These are phyloP conservation scores for Echites panduratus DNA, from an alignment of 257 asterid genomes.

Conservation along the genomic window DNA sequence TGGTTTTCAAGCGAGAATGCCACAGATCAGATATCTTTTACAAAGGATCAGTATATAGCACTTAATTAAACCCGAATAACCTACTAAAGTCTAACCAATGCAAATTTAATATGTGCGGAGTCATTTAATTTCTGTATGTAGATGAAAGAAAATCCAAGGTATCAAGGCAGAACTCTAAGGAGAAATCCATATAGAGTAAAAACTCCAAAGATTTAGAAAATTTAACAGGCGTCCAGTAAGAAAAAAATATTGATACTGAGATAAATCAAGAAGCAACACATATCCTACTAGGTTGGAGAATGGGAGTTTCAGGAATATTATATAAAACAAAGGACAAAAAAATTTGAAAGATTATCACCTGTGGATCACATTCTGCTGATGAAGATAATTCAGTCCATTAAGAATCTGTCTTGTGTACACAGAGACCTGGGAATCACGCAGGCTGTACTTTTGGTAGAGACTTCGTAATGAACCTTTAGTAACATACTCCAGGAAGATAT, in stretches of 20 bases:
- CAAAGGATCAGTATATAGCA: too few species aligned
- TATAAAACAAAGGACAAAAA: not conserved
- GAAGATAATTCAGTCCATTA: constrained; percentile 85
- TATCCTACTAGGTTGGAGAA: not conserved
- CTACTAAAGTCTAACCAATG: not conserved
- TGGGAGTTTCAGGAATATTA: not conserved
- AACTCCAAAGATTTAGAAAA: not conserved
- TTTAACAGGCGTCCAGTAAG: not conserved
- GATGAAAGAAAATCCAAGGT: not conserved
- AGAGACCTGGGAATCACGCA: constrained; percentile 72
- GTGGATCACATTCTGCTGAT: constrained; percentile 77
- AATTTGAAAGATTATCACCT: constrained; percentile 42
- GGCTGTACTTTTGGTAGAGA: constrained; percentile 67
- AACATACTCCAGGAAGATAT: constrained; percentile 87
- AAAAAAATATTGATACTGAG: not conserved
- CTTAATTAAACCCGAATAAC: too few species aligned
- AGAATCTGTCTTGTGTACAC: constrained; percentile 88
- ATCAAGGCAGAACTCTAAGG: not conserved
- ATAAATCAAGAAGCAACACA: not conserved
- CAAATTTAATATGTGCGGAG: not conserved
- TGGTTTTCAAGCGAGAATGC: too few species aligned
- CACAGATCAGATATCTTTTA: too few species aligned
- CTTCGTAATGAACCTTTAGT: constrained; percentile 76
- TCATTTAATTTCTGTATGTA: too few species aligned
- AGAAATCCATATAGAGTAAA: not conserved